Percentiles rank a stretch among this genome's conserved stretches.
Evolutionary conservation across 768 basidiomycete genomes (phyloP).

Genomic region (Mycena kentingensis): DNA sequence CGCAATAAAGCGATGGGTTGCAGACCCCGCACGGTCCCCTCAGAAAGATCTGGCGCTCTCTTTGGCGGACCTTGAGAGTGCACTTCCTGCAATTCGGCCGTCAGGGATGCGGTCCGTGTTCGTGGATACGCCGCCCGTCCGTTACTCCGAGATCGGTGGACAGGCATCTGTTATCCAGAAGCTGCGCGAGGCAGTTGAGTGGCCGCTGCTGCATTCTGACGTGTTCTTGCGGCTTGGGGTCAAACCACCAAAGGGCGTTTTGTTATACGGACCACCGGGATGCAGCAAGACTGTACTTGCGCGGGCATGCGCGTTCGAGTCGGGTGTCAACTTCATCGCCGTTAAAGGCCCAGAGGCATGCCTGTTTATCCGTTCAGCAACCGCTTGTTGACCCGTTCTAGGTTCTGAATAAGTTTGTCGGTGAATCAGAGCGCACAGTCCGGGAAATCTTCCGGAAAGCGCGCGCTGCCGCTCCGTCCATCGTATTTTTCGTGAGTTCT

Average conservation of each 20-base stretch:
- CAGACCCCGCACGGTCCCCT: constrained; percentile 24
- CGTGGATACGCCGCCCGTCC: constrained; percentile 79
- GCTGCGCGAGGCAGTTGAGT: constrained; percentile 89
- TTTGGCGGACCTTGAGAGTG: constrained; percentile 62
- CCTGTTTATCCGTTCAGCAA: constrained; percentile 23
- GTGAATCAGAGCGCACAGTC: constrained; percentile 94
- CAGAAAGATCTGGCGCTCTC: constrained; percentile 43
- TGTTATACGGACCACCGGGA: constrained; percentile 96
- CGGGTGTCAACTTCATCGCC: constrained; percentile 93
- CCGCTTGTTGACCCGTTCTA: constrained; percentile 33
- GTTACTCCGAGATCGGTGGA: constrained; percentile 89
- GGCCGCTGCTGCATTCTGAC: constrained; percentile 88
- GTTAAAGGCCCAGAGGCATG: constrained; percentile 95
- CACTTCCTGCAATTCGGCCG: constrained; percentile 81
- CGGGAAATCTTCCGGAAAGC: constrained; percentile 96
- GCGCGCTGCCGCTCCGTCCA: constrained; percentile 89
- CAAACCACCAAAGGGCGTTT: constrained; percentile 82
- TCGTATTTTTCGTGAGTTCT: constrained; percentile 88
- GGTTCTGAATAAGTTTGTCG: constrained; percentile 96
- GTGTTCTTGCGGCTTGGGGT: constrained; percentile 88
- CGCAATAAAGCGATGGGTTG: constrained; percentile 84
- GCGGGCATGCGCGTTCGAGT: constrained; percentile 89
- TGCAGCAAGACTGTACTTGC: constrained; percentile 95
- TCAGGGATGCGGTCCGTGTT: constrained; percentile 95
- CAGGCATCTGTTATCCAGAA: constrained; percentile 81